Percentiles rank a stretch among this genome's conserved stretches.
Conservation (phyloP, 1,139 yeast species). For the Candida buenavistaensis region DNA sequence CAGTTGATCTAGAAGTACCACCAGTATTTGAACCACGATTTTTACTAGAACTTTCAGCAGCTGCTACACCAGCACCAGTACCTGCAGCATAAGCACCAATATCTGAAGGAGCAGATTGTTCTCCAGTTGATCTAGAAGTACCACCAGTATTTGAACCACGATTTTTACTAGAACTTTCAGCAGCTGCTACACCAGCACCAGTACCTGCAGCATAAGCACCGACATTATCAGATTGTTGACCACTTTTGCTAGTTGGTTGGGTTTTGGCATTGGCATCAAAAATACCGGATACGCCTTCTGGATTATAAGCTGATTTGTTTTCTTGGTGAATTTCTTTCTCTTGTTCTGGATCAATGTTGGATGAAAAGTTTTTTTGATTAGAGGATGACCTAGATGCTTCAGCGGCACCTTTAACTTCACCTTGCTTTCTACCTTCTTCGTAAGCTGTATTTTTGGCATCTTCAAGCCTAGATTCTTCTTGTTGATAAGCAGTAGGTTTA, state of each 20-base stretch:
- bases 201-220: too few relatives aligned
- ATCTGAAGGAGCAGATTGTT: too few relatives aligned
- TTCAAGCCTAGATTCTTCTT: conserved; percentile 13
- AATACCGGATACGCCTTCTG: conserved; percentile 23
- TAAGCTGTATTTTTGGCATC: conserved; percentile 20
- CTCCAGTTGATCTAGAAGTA: too few relatives aligned
- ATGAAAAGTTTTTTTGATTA: neutral
- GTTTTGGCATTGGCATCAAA: conserved; percentile 11
- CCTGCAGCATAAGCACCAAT: too few relatives aligned
- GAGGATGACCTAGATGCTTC: conserved; percentile 6
- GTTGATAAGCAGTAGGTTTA: conserved; percentile 26
- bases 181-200: too few relatives aligned
- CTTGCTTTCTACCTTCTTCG: conserved; percentile 13
- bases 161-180: too few relatives aligned
- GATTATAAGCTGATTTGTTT: conserved; percentile 34
- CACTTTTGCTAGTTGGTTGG: neutral
- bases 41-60: too few relatives aligned
- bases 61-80: too few relatives aligned
- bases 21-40: too few relatives aligned
- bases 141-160: too few relatives aligned
- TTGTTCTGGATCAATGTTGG: conserved; percentile 15
- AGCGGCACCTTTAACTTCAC: conserved; percentile 9
- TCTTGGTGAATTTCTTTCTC: conserved; percentile 26
- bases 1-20: too few relatives aligned
- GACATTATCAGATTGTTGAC: too few relatives aligned